Evolutionary conservation across 345 rosid species (phyloP), one percentile per base, ranked within the genome.

Genomic region (Trapa bicornis): DNA sequence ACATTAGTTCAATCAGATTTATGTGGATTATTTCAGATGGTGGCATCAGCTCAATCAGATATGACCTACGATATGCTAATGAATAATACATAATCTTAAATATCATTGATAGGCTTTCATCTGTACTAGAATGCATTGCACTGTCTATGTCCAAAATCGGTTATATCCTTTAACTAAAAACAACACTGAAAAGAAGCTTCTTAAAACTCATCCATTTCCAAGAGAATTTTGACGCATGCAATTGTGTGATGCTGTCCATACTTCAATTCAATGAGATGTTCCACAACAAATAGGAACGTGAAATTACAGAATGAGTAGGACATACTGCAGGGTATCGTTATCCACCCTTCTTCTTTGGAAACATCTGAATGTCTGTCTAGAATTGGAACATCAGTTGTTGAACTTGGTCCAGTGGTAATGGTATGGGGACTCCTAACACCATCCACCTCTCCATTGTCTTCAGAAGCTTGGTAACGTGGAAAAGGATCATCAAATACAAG

Each of bases 341-440:
- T 86, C 93, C 93, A 89, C 73, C 97, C 99, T 82, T 95, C 89
- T 76, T 89, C 91, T 38, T 86, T 92, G 6, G 89, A 78, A 32
- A 95, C 97, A 84, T 87, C 91, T 2, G 70, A 78, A 80, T 89
- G 87, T 13, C 78, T 83, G 60, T 83, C 93, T 68, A 71, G 47
- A 60, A 60, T 71, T 70, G 69, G 52, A 66, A 76, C 71, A 61
- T 75, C 81, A 37, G 54, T 66, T 67, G 68, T 85, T 47, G 65
- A 60, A 67, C 66, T 73, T 29, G 71, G 61, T 39, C 76, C 84
- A 9, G 67, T 82, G 72, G 29, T 64, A 43, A 69, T 77, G 6
- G 67, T 75, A 74, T 70, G 80, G 36, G 73, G 80, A 41, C 75
- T 74, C 64, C 71, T 74, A 72, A 70, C 61, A 62, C 77, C 81